Evolutionary conservation across 495 filamentous ascomycete species (phyloP).

Genomic region (Xylaria castorea): DNA sequence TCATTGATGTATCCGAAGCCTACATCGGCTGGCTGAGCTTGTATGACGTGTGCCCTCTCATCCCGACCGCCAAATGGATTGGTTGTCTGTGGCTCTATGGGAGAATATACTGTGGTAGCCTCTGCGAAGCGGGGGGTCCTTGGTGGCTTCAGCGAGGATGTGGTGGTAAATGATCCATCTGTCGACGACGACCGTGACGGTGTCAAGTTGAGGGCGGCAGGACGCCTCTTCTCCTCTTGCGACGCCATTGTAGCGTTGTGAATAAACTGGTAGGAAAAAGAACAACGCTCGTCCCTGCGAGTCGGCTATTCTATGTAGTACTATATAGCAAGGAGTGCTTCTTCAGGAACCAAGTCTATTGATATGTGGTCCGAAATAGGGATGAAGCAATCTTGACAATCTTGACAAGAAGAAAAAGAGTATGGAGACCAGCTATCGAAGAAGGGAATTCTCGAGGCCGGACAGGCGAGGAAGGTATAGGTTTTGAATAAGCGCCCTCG

Average conservation of each 20-base stretch:
- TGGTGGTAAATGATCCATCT: conserved; percentile 59
- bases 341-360: conserved; percentile 31
- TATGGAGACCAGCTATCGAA: conserved; percentile 62
- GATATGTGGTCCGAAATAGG: conserved; percentile 37
- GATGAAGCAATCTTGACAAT: conserved; percentile 39
- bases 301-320: conserved; percentile 27
- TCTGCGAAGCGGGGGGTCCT: conserved; percentile 89
- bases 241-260: conserved; percentile 36
- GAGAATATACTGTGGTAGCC: conserved; percentile 86
- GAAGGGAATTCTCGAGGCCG: conserved; percentile 40
- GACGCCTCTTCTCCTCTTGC: conserved; percentile 58
- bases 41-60: conserved; percentile 62
- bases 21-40: conserved; percentile 78
- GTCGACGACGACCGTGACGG: conserved; percentile 53
- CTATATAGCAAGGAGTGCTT: conserved; percentile 31
- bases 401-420: conserved; percentile 48
- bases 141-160: conserved; percentile 73
- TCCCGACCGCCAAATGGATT: conserved; percentile 71
- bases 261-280: conserved; percentile 38
- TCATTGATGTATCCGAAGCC: conserved; percentile 88
- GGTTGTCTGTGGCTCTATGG: conserved; percentile 64
- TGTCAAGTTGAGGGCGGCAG: conserved; percentile 54
- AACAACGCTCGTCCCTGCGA: conserved; percentile 43
- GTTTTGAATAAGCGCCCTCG: conserved; percentile 63
- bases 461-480: conserved; percentile 49